A percentile compares a stretch with the other conserved stretches of the same genome.
Evolutionary conservation across 2,329 filamentous ascomycete species (phyloP).

Genomic region (Talaromyces sp.): DNA sequence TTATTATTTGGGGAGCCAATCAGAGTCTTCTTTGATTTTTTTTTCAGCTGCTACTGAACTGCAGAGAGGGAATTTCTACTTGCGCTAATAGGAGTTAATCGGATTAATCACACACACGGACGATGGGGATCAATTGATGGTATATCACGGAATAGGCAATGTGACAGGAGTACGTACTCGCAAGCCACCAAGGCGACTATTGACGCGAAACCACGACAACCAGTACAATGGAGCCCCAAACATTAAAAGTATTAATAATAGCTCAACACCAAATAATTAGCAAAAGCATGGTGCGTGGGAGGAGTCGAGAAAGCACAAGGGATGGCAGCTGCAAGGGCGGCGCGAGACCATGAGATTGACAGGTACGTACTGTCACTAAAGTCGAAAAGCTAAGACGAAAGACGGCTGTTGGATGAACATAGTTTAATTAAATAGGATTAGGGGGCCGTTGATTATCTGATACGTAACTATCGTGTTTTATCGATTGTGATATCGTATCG

Average conservation of each 20-base stretch:
- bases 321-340: conserved; percentile 2
- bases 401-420: not conserved
- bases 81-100: not conserved
- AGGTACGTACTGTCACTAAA: not conserved
- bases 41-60: not conserved
- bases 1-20: not conserved
- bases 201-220: not conserved
- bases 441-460: not conserved
- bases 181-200: not conserved
- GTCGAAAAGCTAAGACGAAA: not conserved
- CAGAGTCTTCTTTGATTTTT: not conserved
- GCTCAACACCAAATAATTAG: not conserved
- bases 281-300: not conserved
- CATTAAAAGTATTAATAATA: not conserved
- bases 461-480: not conserved
- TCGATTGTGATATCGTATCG: not conserved
- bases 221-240: not conserved
- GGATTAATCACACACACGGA: not conserved
- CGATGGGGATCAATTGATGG: not conserved
- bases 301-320: not conserved
- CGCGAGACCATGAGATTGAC: conserved; percentile 1
- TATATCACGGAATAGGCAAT: not conserved
- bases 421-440: not conserved
- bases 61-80: not conserved
- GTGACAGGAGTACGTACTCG: not conserved